Conservation (phyloP, 345 rosid genomes). For the Cardamine chenopodiifolia region DNA sequence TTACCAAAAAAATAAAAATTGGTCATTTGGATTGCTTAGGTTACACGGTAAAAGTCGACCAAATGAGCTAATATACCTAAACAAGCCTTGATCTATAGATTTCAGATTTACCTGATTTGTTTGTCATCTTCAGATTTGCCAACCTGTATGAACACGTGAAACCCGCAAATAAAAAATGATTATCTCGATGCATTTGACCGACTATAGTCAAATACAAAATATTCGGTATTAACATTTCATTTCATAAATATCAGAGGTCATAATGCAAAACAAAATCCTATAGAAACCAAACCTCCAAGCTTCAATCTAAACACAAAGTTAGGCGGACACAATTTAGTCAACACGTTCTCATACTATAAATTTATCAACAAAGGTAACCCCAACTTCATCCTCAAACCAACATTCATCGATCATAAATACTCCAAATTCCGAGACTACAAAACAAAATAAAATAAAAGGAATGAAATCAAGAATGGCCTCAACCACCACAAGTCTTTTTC, state of each 20-base stretch:
- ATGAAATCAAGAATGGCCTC: neutral
- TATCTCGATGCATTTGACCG: neutral
- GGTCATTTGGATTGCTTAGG: neutral
- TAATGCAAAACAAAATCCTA: too few relatives aligned
- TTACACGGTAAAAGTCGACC: too few relatives aligned
- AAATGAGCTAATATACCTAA: too few relatives aligned
- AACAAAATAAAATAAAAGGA: neutral
- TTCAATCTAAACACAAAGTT: slow-evolving; percentile 5
- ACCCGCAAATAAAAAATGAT: too few relatives aligned
- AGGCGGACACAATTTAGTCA: slow-evolving; percentile 6
- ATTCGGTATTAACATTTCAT: neutral
- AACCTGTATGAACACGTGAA: too few relatives aligned
- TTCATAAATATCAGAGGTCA: neutral
- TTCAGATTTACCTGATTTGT: too few relatives aligned
- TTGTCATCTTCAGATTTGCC: neutral
- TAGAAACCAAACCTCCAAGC: neutral
- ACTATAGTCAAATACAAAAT: neutral
- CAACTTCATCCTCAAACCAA: neutral
- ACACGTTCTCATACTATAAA: neutral
- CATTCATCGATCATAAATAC: neutral
- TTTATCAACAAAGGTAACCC: neutral
- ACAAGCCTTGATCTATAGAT: too few relatives aligned
- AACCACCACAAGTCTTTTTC: neutral
- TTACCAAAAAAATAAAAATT: too few relatives aligned
- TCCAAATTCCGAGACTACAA: neutral